Conservation (phyloP, 495 filamentous ascomycete species). For the Ascobolus immersus region DNA sequence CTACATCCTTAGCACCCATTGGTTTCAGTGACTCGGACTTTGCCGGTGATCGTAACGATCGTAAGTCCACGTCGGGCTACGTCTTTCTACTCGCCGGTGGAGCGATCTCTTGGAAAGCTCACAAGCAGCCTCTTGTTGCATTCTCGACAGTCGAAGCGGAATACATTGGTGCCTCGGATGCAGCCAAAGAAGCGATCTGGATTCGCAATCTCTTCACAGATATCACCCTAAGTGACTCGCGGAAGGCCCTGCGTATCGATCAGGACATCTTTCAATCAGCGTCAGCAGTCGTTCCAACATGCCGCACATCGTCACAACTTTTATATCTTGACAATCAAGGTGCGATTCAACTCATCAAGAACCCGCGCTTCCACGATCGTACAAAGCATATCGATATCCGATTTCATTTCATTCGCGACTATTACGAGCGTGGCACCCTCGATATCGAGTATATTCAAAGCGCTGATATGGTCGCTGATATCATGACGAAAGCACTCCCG, state of each 20-base stretch:
- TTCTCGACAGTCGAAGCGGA: background rate
- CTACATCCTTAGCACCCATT: background rate
- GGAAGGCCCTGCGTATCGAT: too few species aligned
- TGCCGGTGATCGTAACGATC: background rate
- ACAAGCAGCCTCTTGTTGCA: background rate
- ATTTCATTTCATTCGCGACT: background rate
- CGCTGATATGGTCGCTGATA: background rate
- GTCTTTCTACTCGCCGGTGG: background rate
- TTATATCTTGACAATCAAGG: background rate
- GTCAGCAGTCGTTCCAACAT: too few species aligned
- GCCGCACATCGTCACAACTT: too few species aligned
- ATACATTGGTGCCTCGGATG: background rate
- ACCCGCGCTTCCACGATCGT: background rate
- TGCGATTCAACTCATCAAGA: background rate
- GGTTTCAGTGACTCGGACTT: slow-evolving; percentile 4
- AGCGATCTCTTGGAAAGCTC: background rate
- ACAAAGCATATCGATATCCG: background rate
- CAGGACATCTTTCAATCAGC: too few species aligned
- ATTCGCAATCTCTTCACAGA: background rate
- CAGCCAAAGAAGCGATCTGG: background rate
- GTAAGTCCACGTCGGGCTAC: slow-evolving; percentile 1
- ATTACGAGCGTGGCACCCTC: background rate
- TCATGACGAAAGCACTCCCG: background rate
- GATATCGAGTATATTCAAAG: background rate
- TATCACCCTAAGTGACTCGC: too few species aligned